phyloP scores from a whole-genome alignment of 2,329 filamentous ascomycete genomes.

The Phialophora chinensis region DNA sequence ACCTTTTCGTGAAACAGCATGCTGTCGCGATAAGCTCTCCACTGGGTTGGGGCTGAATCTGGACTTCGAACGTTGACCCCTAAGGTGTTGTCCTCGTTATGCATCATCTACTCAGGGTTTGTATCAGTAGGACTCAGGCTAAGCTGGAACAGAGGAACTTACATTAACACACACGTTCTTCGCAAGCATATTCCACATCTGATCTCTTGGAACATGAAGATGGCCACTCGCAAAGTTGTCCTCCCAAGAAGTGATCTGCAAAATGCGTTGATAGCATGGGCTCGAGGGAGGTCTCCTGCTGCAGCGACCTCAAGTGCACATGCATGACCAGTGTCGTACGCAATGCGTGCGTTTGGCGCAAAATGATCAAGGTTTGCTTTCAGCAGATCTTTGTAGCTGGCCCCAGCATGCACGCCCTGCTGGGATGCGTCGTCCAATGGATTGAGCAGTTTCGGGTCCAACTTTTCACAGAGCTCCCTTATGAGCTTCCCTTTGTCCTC shows the following conservation, averaged over 20 bases:
- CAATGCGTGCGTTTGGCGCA: not conserved
- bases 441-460: not conserved
- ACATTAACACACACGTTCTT: conserved; percentile 4
- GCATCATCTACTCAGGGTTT: not conserved
- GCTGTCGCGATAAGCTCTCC: conserved; percentile 4
- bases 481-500: not conserved
- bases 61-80: not conserved
- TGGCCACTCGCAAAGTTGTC: conserved; percentile 7
- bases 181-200: not conserved
- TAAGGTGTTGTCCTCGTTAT: conserved; percentile 4
- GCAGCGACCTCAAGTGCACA: not conserved
- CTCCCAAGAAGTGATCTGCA: conserved; percentile 7
- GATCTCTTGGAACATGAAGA: not conserved
- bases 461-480: not conserved
- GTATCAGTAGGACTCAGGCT: not conserved
- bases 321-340: conserved; percentile 7
- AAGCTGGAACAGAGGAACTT: not conserved
- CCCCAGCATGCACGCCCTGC: not conserved
- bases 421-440: conserved; percentile 1
- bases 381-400: conserved; percentile 4
- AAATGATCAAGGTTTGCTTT: conserved; percentile 1
- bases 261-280: conserved; percentile 4
- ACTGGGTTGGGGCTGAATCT: not conserved
- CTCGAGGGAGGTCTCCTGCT: not conserved
- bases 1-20: conserved; percentile 6